Evolutionary conservation across 192 early-diverging fungal species (phyloP), one percentile per base, ranked within the genome.

Genomic region (Entomortierella chlamydospora): DNA sequence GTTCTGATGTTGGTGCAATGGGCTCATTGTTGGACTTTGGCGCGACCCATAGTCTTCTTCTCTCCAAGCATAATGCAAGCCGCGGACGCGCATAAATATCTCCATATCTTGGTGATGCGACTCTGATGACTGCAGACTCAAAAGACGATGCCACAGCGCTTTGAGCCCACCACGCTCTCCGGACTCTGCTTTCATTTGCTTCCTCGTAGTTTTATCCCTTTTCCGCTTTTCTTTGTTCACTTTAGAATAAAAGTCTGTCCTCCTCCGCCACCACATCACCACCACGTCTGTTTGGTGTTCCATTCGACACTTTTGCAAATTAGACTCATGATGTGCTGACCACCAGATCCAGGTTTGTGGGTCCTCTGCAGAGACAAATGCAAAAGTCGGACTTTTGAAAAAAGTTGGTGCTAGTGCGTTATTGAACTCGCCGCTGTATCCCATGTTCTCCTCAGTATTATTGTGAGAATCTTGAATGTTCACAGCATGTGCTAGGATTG

Each of bases 271-370:
- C 73, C 73, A 77, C 73, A 77, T 77, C 42, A 64, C 26, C 20
- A 77, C 65, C 37, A 68, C 66, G 10, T 68, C 73, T 25, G 56
- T 39, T 3, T 65, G 60, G 0, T 64, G 52, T 13, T 77, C 73
- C 30, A 67, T 64, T 34, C 66, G 59, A 52, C 73, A 63, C 9
- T 47, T n/a, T 52, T 77, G 73, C n/a, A 77, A 45, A 51, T 68
- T 68, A 33, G 31, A 41, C 15, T 68, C 61, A 23, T 77, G 73
- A 15, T 77, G 73, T 13, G 45, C 63, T 5, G 73, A 77, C 73
- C 73, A 77, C 73, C 73, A 77, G 0, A 77, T 42, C 73, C 73
- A 77, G 3, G 73, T 77, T 37, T 77, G 73, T 17, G 73, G 73
- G 41, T 77, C 73, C 30, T 77, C 73, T 2, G 73, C 73, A 26